A percentile compares a stretch with the other conserved stretches of the same genome.
Conservation (phyloP, 768 basidiomycete genomes). For the Hygrocybe punicea region DNA sequence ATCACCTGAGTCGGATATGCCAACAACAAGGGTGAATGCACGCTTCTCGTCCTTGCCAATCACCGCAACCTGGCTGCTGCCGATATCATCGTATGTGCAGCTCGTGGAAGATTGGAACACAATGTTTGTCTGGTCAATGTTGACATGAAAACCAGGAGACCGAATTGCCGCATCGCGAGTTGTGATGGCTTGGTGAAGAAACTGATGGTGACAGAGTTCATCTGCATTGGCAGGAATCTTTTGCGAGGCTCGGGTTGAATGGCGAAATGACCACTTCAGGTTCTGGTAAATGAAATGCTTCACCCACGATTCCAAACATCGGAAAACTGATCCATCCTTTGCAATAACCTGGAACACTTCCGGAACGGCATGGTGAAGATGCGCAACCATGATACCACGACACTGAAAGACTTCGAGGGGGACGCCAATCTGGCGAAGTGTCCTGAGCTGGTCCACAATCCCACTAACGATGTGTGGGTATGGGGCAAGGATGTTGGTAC, state of each 20-base stretch:
- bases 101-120: conserved; percentile 25
- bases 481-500: not conserved
- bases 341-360: conserved; percentile 6
- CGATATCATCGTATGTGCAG: conserved; percentile 22
- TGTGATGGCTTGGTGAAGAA: conserved; percentile 10
- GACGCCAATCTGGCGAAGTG: conserved; percentile 16
- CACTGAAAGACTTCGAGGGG: conserved; percentile 14
- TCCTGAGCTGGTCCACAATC: conserved; percentile 12
- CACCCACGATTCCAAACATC: conserved; percentile 21
- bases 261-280: conserved; percentile 7
- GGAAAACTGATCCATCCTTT: conserved; percentile 17
- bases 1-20: conserved; percentile 24
- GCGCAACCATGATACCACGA: conserved; percentile 24
- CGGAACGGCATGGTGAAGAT: conserved; percentile 7
- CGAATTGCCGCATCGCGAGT: conserved; percentile 14
- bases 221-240: conserved; percentile 27
- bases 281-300: conserved; percentile 19
- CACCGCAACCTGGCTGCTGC: conserved; percentile 26
- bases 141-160: conserved; percentile 24
- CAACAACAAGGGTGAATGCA: conserved; percentile 34
- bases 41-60: conserved; percentile 38
- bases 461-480: conserved; percentile 10
- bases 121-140: conserved; percentile 36
- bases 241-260: conserved; percentile 29
- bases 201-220: conserved; percentile 2